Percentiles rank a stretch among this genome's conserved stretches.
These are phyloP conservation scores for Globisporangium perplexum DNA, from an alignment of 352 stramenopile genomes.

Conservation along the genomic window DNA sequence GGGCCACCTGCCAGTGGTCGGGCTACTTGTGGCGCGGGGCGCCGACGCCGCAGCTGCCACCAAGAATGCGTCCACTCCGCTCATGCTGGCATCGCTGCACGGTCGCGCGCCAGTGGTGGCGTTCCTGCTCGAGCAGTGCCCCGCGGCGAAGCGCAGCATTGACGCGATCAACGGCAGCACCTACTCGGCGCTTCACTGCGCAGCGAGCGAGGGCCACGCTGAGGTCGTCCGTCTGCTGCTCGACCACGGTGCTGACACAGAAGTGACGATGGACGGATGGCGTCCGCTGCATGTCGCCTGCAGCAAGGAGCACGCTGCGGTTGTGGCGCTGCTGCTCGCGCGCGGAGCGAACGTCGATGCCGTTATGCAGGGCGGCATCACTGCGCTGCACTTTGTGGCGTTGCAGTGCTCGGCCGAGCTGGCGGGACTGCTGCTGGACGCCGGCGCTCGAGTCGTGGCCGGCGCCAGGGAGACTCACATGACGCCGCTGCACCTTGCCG, in stretches of 20 bases:
- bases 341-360: slow-evolving; percentile 6
- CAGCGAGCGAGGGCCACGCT: background rate
- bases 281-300: slow-evolving; percentile 7
- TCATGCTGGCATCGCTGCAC: slow-evolving; percentile 1
- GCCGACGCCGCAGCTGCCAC: background rate
- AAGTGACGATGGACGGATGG: slow-evolving; percentile 10
- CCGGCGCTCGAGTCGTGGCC: background rate
- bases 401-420: slow-evolving; percentile 3
- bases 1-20: slow-evolving; percentile 5
- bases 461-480: slow-evolving; percentile 3
- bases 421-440: slow-evolving; percentile 1
- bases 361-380: slow-evolving; percentile 4
- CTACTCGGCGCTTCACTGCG: slow-evolving; percentile 9
- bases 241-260: slow-evolving; percentile 2
- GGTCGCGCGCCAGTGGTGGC: background rate
- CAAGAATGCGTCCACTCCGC: slow-evolving; percentile 4
- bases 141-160: background rate
- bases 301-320: slow-evolving; percentile 2
- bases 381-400: slow-evolving; percentile 3
- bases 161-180: slow-evolving; percentile 4
- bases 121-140: slow-evolving; percentile 1
- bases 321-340: slow-evolving; percentile 5
- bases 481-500: slow-evolving; percentile 9
- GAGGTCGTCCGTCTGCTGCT: slow-evolving; percentile 6
- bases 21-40: slow-evolving; percentile 1